Evolutionary conservation across 345 rosid genomes (phyloP).

Genomic region (Rhodamnia argentea): DNA sequence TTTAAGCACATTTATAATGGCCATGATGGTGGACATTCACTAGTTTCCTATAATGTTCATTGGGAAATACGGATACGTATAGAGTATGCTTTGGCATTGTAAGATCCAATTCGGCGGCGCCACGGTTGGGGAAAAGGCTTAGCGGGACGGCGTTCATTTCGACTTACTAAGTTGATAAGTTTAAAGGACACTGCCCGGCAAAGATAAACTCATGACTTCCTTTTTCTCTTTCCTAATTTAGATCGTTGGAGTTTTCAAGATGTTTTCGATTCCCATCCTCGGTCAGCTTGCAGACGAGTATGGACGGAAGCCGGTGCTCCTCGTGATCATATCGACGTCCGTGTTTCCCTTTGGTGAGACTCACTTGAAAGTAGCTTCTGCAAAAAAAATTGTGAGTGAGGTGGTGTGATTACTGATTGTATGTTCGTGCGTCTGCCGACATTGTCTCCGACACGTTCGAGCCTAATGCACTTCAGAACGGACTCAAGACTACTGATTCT

Average conservation of each 20-base stretch:
- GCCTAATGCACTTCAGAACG: not conserved
- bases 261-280: conserved; percentile 38
- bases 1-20: not conserved
- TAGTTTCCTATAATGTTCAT: not conserved
- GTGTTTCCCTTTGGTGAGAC: conserved; percentile 38
- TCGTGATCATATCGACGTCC: conserved; percentile 29
- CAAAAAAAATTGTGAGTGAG: not conserved
- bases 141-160: not conserved
- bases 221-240: not conserved
- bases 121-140: not conserved
- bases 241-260: conserved; percentile 54
- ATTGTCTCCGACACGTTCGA: not conserved
- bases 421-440: not conserved
- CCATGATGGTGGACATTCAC: not conserved
- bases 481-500: not conserved
- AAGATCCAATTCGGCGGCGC: not conserved
- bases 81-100: not conserved
- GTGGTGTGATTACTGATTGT: not conserved
- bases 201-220: not conserved
- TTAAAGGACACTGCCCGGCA: not conserved
- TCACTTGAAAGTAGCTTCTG: not conserved
- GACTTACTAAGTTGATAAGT: not conserved
- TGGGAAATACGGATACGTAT: not conserved
- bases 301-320: conserved; percentile 42
- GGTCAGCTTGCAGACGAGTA: conserved; percentile 56